phyloP scores from a whole-genome alignment of 768 basidiomycete species.

The Krasilnikovozyma curviuscula region DNA sequence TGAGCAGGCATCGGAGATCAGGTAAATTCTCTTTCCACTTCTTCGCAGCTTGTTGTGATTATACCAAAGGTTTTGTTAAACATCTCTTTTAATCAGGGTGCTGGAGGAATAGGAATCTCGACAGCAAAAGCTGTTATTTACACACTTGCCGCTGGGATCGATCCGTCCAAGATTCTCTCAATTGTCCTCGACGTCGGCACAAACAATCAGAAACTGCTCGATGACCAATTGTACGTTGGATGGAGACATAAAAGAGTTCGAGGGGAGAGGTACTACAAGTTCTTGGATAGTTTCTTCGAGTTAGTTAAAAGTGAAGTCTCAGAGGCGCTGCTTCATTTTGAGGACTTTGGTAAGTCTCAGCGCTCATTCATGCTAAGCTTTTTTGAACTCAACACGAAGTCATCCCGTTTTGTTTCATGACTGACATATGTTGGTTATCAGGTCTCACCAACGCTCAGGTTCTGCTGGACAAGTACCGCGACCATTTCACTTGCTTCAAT shows the following conservation, averaged over 20 bases:
- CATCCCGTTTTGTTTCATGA: no score
- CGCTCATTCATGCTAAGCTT: conserved; percentile 5
- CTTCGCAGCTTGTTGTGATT: no score
- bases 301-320: neutral
- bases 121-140: conserved; percentile 14
- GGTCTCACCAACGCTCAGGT: conserved; percentile 53
- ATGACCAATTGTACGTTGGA: conserved; percentile 35
- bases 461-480: conserved; percentile 42
- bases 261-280: conserved; percentile 54
- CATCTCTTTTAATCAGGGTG: conserved; percentile 14
- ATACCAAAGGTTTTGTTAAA: no score
- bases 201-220: conserved; percentile 42
- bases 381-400: no score
- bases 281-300: conserved; percentile 28
- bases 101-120: conserved; percentile 25
- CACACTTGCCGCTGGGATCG: conserved; percentile 16
- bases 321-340: neutral
- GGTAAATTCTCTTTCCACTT: conserved; percentile 4
- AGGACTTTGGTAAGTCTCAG: neutral
- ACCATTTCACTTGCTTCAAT: conserved; percentile 43
- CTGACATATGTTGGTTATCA: conserved; percentile 3
- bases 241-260: conserved; percentile 50
- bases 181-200: conserved; percentile 50
- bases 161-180: conserved; percentile 21
- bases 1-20: conserved; percentile 22